Conservation (phyloP, 129 eudicot genomes). For the sunflower (Helianthus annuus) region DNA sequence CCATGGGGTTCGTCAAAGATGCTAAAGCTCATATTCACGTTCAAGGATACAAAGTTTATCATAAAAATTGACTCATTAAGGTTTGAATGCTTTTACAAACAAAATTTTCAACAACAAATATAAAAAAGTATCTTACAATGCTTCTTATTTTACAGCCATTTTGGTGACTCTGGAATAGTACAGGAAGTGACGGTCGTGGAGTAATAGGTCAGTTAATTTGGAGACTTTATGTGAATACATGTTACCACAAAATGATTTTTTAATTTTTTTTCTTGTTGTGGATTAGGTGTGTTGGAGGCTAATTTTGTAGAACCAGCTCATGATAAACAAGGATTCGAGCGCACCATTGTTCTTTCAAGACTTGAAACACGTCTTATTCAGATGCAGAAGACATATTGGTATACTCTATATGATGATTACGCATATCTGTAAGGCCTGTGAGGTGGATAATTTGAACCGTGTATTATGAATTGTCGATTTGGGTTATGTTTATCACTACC, state of each 20-base stretch:
- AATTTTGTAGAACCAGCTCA: conserved; percentile 99
- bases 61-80: conserved; percentile 96
- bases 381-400: conserved; percentile 93
- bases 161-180: conserved; percentile 95
- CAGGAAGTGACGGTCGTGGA: conserved; percentile 99
- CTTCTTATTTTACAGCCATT: conserved; percentile 66
- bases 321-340: conserved; percentile 99
- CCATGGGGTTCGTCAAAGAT: conserved; percentile 97
- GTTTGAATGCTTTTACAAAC: conserved; percentile 37
- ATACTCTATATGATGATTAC: conserved; percentile 15
- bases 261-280: background rate
- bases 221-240: conserved; percentile 10
- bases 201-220: conserved; percentile 66
- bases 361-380: conserved; percentile 70
- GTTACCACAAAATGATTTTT: conserved; percentile 8
- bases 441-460: conserved; percentile 8
- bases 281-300: conserved; percentile 87
- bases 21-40: conserved; percentile 92
- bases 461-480: background rate
- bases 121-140: background rate
- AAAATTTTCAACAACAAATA: background rate
- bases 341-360: conserved; percentile 88
- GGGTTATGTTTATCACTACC: background rate
- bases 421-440: conserved; percentile 4
- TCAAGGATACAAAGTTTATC: conserved; percentile 99